phyloP scores from a whole-genome alignment of 306 rosid genomes.

The Inga leiocalycina region DNA sequence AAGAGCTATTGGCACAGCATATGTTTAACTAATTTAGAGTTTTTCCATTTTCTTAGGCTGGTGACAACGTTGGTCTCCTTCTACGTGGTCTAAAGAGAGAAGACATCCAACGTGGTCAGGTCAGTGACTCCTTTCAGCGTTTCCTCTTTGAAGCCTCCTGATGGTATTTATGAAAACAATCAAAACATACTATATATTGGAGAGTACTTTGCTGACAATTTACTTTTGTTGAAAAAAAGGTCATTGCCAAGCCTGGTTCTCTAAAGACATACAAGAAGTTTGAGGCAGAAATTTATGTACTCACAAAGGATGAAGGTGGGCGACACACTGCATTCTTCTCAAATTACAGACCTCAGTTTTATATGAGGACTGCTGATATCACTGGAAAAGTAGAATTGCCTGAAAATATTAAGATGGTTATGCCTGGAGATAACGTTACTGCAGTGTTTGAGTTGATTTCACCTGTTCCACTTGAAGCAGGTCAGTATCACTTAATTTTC shows the following conservation, averaged over 20 bases:
- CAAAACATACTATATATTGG: conserved; percentile 7
- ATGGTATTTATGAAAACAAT: background rate
- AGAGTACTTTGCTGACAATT: conserved; percentile 1
- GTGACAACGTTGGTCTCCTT: conserved; percentile 99
- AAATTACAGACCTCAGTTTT: conserved; percentile 95
- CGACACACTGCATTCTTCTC: conserved; percentile 98
- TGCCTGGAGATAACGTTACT: conserved; percentile 98
- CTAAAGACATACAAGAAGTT: conserved; percentile 80
- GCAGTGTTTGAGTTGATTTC: conserved; percentile 82
- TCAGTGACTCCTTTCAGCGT: conserved; percentile 38
- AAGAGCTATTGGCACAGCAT: conserved; percentile 15
- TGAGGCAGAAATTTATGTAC: conserved; percentile 97
- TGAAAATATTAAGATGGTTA: conserved; percentile 89
- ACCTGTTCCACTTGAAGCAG: conserved; percentile 92
- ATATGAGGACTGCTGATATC: conserved; percentile 95
- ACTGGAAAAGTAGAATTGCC: conserved; percentile 97
- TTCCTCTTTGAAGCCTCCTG: conserved; percentile 14
- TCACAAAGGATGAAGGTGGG: conserved; percentile 98
- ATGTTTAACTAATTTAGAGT: conserved; percentile 27
- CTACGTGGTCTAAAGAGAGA: conserved; percentile 96
- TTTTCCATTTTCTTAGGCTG: conserved; percentile 64
- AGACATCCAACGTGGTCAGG: conserved; percentile 98
- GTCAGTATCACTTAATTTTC: conserved; percentile 44
- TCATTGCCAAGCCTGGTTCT: conserved; percentile 92
- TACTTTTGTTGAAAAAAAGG: conserved; percentile 47